Conservation (phyloP, 2,329 filamentous ascomycete genomes). For the Hymenotorrendiella dingleyae region DNA sequence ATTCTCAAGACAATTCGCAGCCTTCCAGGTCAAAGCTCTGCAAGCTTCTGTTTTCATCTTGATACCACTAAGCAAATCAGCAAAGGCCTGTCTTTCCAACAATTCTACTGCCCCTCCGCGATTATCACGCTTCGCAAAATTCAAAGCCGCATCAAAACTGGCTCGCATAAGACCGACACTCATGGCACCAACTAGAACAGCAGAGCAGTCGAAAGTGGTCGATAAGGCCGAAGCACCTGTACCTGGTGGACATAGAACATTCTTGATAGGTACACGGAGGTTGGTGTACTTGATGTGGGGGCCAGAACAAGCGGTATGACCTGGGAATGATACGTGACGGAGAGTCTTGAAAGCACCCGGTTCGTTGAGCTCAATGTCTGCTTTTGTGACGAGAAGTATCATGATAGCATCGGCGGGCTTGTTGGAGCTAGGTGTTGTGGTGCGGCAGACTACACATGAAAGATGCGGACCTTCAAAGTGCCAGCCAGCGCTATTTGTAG, state of each 20-base stretch:
- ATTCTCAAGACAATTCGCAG: conserved; percentile 34
- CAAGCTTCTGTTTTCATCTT: conserved; percentile 44
- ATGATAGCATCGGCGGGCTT: conserved; percentile 36
- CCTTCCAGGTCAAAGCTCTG: conserved; percentile 45
- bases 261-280: conserved; percentile 39
- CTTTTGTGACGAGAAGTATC: conserved; percentile 43
- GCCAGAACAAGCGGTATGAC: conserved; percentile 42
- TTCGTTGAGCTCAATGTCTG: conserved; percentile 38
- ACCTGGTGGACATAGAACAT: conserved; percentile 40
- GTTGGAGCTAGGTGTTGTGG: conserved; percentile 9
- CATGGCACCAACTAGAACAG: conserved; percentile 48
- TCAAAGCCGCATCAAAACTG: conserved; percentile 44
- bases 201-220: conserved; percentile 34
- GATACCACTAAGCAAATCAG: conserved; percentile 44
- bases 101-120: conserved; percentile 40
- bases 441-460: conserved; percentile 44
- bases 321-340: conserved; percentile 37
- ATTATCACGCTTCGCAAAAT: conserved; percentile 39
- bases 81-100: conserved; percentile 42
- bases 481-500: conserved; percentile 49
- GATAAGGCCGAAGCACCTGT: conserved; percentile 38
- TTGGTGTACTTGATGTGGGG: conserved; percentile 42
- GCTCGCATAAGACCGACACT: conserved; percentile 45
- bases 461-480: conserved; percentile 45
- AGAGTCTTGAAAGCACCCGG: conserved; percentile 38